phyloP scores from a whole-genome alignment of 2,329 filamentous ascomycete species.

The Bipolaris victoriae region DNA sequence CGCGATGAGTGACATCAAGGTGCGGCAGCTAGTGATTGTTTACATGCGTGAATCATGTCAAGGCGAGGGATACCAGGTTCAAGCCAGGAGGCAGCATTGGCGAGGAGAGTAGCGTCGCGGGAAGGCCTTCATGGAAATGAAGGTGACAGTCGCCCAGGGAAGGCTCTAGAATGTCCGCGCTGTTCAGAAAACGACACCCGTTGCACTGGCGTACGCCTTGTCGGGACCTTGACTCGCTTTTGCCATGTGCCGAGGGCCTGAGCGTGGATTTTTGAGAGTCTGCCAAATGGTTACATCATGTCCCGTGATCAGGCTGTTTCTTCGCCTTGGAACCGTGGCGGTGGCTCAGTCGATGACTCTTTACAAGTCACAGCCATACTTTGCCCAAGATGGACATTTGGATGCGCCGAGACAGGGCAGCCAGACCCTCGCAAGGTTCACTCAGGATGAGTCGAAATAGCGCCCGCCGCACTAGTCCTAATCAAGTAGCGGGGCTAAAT shows the following conservation, averaged over 20 bases:
- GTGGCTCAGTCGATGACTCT: constrained; percentile 14
- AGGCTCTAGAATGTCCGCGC: neutral
- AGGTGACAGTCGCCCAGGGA: neutral
- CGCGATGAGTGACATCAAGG: neutral
- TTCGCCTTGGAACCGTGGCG: neutral
- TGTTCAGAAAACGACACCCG: neutral
- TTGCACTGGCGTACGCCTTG: neutral
- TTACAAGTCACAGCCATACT: neutral
- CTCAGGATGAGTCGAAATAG: constrained; percentile 37
- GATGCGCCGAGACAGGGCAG: neutral
- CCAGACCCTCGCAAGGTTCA: constrained; percentile 10
- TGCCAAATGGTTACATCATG: neutral
- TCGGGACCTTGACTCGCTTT: neutral
- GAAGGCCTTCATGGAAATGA: constrained; percentile 11
- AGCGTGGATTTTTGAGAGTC: neutral
- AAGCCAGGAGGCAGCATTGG: neutral
- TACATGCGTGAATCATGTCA: neutral
- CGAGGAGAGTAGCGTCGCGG: constrained; percentile 1
- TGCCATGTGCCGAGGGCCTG: constrained; percentile 7
- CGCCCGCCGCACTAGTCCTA: constrained; percentile 16
- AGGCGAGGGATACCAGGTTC: neutral
- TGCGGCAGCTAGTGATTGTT: neutral
- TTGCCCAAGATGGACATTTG: neutral
- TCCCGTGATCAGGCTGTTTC: neutral
- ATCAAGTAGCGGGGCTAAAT: constrained; percentile 30